Evolutionary conservation across 306 rosid genomes (phyloP), one percentile per base, ranked within the genome.

Genomic region (Erythrophleum fordii): DNA sequence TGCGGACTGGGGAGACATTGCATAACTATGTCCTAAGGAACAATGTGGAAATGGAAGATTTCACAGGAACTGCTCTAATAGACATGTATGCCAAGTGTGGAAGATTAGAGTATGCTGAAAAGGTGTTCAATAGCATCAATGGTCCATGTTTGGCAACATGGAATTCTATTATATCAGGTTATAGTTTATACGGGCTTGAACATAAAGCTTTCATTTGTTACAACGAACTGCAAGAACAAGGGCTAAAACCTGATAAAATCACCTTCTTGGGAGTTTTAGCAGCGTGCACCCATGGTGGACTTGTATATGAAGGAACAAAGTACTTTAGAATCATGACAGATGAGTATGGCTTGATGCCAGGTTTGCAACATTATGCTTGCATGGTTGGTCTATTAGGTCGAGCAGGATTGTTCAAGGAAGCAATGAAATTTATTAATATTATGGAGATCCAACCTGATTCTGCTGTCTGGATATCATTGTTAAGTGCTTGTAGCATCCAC

Each of bases 81-180:
- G 94, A 92, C 83, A 89, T 94, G 98, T 92, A 94, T 84, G 71
- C 81, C 49, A 94, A 94, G 81, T 90, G 98, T 75, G 98, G 97
- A 75, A 90, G 82, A 87, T 79, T 92, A 74, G 95, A 89, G 28
- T 83, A 72, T 53, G 93, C 94, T 55, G 97, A 89, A 85, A 90
- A 73, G 71, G 87, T 88, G 66, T 89, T 92, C 80, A 73, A 84
- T 49, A 80, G 85, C 75, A 85, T 92, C 73, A 79, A 77, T 66
- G 87, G 84, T 46, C 98, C 94, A 8, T 94, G 97, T 72, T 86
- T 92, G 84, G 91, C 90, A 55, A 84, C 95, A 61, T 90, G 98
- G 98, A 94, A 94, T 77, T 77, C 97, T 39, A 90, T 94, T 81
- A 90, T 94, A 65, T 92, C 89, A 10, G 93, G 92, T 35, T 94